Evolutionary conservation across 805 yeast species (phyloP).

Genomic region (Saccharomycopsis sp.): DNA sequence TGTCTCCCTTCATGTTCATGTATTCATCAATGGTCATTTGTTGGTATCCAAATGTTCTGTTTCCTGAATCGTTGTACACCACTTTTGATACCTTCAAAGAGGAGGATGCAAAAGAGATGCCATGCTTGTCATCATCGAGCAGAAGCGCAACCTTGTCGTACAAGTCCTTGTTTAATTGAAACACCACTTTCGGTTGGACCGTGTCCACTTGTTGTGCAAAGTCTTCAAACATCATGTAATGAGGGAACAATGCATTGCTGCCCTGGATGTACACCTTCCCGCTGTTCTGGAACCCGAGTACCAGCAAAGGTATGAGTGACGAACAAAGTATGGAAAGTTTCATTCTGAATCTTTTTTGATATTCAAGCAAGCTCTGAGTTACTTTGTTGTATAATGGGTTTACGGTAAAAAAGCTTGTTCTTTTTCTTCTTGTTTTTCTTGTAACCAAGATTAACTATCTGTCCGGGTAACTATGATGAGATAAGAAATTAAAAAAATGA

Average conservation of each 20-base stretch:
- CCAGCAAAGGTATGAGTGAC: too few relatives aligned
- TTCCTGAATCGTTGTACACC: not conserved
- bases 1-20: not conserved
- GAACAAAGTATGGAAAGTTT: too few relatives aligned
- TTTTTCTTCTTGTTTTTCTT: too few relatives aligned
- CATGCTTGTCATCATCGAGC: not conserved
- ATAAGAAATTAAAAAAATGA: constrained; percentile 64
- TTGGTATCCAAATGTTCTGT: not conserved
- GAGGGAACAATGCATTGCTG: not conserved
- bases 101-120: not conserved
- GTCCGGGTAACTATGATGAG: too few relatives aligned
- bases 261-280: constrained; percentile 8
- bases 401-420: too few relatives aligned
- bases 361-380: too few relatives aligned
- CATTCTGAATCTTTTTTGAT: too few relatives aligned
- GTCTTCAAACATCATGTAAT: constrained; percentile 3
- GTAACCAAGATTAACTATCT: too few relatives aligned
- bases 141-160: not conserved
- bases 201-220: not conserved
- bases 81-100: not conserved
- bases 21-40: not conserved
- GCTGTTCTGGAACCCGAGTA: constrained; percentile 7
- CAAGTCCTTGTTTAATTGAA: constrained; percentile 10
- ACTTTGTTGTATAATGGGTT: too few relatives aligned
- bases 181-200: not conserved